Conservation (phyloP, 176 grass and related monocot genomes). For the Carex kokanica region DNA sequence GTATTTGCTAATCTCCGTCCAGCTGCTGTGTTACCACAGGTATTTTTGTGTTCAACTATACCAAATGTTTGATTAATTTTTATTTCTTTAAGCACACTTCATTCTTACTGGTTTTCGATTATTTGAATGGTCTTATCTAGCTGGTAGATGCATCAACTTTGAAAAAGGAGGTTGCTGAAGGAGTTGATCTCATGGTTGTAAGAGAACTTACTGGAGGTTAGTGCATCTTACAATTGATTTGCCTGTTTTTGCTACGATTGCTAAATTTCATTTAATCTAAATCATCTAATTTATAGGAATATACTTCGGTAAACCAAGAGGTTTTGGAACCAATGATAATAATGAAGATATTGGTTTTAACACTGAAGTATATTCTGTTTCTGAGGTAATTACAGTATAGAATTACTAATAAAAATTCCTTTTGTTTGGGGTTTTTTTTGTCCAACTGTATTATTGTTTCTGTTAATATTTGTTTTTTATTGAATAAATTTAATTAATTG, state of each 20-base stretch:
- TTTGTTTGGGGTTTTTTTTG: neutral
- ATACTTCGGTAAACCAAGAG: slow-evolving; percentile 76
- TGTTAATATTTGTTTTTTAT: slow-evolving; percentile 20
- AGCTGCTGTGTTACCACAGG: slow-evolving; percentile 74
- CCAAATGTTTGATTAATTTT: neutral
- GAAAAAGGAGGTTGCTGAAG: slow-evolving; percentile 85
- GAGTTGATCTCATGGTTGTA: slow-evolving; percentile 97
- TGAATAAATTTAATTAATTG: neutral
- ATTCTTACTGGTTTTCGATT: slow-evolving; percentile 10
- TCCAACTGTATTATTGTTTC: neutral
- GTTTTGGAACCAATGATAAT: slow-evolving; percentile 79
- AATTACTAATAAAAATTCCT: slow-evolving; percentile 12
- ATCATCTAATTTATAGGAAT: slow-evolving; percentile 27
- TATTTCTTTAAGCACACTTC: neutral
- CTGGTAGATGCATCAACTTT: slow-evolving; percentile 85
- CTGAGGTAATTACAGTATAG: slow-evolving; percentile 48
- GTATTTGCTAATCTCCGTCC: slow-evolving; percentile 88
- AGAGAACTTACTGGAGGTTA: slow-evolving; percentile 95
- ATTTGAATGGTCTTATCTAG: slow-evolving; percentile 28
- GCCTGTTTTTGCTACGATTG: neutral
- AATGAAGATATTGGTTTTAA: slow-evolving; percentile 86
- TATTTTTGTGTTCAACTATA: slow-evolving; percentile 4
- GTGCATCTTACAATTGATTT: neutral
- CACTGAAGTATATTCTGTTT: slow-evolving; percentile 76
- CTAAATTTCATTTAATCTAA: neutral